Evolutionary conservation across 495 filamentous ascomycete species (phyloP), one percentile per base, ranked within the genome.

Genomic region (Corynascus novoguineensis): DNA sequence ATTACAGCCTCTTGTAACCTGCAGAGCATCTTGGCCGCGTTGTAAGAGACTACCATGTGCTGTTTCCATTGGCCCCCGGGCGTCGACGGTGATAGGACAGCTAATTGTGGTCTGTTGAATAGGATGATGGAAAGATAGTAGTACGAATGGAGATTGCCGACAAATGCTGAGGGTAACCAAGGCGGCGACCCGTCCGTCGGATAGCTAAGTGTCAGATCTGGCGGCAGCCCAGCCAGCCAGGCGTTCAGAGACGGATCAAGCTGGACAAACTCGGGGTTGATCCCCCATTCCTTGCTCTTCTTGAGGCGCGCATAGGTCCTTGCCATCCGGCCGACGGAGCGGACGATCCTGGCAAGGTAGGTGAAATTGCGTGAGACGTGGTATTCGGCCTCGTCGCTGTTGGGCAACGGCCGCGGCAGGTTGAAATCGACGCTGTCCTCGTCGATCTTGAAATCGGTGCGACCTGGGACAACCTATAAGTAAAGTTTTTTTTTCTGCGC

Each of bases 131-230:
- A 86, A 29, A 98, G 75, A 60, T 96, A 86, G 68, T 93, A 92
- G 73, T 97, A 96, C 7, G 84, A 89, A 69, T 97, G 93, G 68
- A 97, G 79, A 62, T 97, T 95, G 27, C 88, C 93, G 51, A 93
- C 79, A 60, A 93, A 97, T 66, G 96, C 88, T 19, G 89, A 93
- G 5, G 88, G 83, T 44, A 97, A 76, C 84, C 87, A 95, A 0
- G 92, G 90, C 3, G 89, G 81, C 4, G 86, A 87, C 34, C 88
- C 87, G 66, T 95, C 87, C 1, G 80, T 65, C 21, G 90, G 87
- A 65, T 91, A 95, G 25, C 76, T 81, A 37, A 98, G 74, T 60
- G 89, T 82, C 63, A 97, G 68, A 68, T 97, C 88, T 9, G 78
- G 67, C 0, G 93, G 95, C 15, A 97, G 78, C 29, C 85, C 86